Base-by-base conservation (phyloP, 2,329 filamentous ascomycete species). In the Plectosphaerella sp. region DNA sequence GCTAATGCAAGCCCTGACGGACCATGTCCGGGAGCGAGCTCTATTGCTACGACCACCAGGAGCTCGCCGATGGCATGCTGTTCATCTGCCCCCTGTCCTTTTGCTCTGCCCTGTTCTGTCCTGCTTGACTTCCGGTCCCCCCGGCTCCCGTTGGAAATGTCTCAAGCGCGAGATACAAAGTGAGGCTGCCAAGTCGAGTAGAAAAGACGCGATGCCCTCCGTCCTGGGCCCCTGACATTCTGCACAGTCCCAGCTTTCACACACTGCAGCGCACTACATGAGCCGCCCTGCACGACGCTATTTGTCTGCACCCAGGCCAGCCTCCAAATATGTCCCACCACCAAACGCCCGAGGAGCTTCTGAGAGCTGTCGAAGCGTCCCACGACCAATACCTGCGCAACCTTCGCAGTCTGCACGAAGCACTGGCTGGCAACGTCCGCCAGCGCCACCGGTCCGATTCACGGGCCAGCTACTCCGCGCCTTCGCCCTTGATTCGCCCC, bases 401-500 rank as follows among this genome's bases (percentile, higher is more conserved):
- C 22, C 56, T 69, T 6, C 58, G 61, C 46, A 57, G 45, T 45
- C 59, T 70, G 15, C 64, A 67, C 36, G 63, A 70, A 39, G 58
- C 51, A 35, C 49, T 64, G 49, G 55, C 53, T 15, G 25, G 41
- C 20, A 49, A 48, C 5, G 53, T 43, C 25, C 43, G 46, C 20
- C 50, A 55, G 16, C 48, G 39, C n/a, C 37, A 39, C 14, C 49
- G 52, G 46, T 39, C 49, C 18, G 55, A 49, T 18, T 48, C 47
- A n/a, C 45, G 28, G 10, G 15, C 47, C 16, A n/a, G 28, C 6
- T 16, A 45, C 20, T 42, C 41, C 72, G 69, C 57, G 77, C 59
- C 60, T 82, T 76, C 57, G 76, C 73, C 35, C 70, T 72, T 22
- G 83, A 79, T 24, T 82, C 78, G 24, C 8, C 49, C 48, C 2